Conservation (phyloP, 2,329 filamentous ascomycete genomes). For the Cercospora nicotianae region DNA sequence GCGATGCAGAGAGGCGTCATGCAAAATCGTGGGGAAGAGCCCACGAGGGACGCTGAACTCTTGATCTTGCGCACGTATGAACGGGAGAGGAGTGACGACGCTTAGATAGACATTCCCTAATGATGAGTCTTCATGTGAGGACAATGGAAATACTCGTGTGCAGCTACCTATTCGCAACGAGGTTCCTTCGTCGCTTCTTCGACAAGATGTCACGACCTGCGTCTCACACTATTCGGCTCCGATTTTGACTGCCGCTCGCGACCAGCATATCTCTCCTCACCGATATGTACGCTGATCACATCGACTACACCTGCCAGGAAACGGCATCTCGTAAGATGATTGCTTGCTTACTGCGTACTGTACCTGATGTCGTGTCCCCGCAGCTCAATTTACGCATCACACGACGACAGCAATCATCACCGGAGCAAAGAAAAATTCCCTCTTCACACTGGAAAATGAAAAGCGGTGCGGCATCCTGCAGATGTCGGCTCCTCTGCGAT, state of each 20-base stretch:
- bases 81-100: neutral
- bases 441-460: neutral
- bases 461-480: neutral
- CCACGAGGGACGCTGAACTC: neutral
- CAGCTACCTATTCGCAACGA: neutral
- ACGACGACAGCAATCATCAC: neutral
- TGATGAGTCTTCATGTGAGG: conserved; percentile 6
- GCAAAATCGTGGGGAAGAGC: neutral
- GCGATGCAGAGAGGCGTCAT: neutral
- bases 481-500: neutral
- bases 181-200: neutral
- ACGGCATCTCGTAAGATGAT: neutral
- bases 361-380: neutral
- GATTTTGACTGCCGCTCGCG: neutral
- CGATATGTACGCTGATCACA: neutral
- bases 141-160: neutral
- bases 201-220: neutral
- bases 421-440: neutral
- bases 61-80: neutral
- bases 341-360: neutral
- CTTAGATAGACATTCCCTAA: neutral
- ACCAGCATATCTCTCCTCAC: neutral
- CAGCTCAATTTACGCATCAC: neutral
- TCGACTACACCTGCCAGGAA: neutral
- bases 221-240: neutral